Evolutionary conservation across 495 filamentous ascomycete genomes (phyloP).

Genomic region (Parachaetomium inaequale): DNA sequence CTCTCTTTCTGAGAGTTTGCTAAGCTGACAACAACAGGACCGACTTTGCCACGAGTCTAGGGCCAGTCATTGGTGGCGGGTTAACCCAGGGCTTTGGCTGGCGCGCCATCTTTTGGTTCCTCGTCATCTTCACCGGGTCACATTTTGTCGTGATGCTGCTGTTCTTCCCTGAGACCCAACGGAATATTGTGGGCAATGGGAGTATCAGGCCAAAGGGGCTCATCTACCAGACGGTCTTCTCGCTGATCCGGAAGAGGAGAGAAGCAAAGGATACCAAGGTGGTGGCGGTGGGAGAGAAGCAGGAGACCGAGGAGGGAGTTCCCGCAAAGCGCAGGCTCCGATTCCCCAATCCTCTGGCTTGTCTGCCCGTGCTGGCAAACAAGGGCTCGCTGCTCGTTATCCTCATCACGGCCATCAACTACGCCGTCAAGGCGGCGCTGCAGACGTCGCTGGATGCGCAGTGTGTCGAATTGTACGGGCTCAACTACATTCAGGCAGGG

Average conservation of each 20-base stretch:
- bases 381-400: slow-evolving; percentile 13
- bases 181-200: slow-evolving; percentile 66
- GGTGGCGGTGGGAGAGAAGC: background rate
- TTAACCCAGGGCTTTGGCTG: slow-evolving; percentile 60
- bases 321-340: background rate
- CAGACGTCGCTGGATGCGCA: slow-evolving; percentile 35
- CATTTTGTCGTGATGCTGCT: slow-evolving; percentile 43
- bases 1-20: background rate
- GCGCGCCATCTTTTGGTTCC: slow-evolving; percentile 68
- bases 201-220: slow-evolving; percentile 24
- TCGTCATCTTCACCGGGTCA: slow-evolving; percentile 49
- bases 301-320: background rate
- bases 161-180: slow-evolving; percentile 58
- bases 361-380: slow-evolving; percentile 12
- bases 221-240: slow-evolving; percentile 34
- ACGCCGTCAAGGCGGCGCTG: slow-evolving; percentile 52
- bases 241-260: background rate
- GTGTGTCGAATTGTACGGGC: slow-evolving; percentile 52
- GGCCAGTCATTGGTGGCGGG: slow-evolving; percentile 51
- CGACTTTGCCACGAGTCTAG: slow-evolving; percentile 23
- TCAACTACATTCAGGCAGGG: slow-evolving; percentile 56
- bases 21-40: slow-evolving; percentile 6
- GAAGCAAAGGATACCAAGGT: background rate
- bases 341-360: slow-evolving; percentile 13
- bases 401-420: slow-evolving; percentile 26